phyloP scores from a whole-genome alignment of 768 basidiomycete species.

The Macrolepiota fuliginosa region DNA sequence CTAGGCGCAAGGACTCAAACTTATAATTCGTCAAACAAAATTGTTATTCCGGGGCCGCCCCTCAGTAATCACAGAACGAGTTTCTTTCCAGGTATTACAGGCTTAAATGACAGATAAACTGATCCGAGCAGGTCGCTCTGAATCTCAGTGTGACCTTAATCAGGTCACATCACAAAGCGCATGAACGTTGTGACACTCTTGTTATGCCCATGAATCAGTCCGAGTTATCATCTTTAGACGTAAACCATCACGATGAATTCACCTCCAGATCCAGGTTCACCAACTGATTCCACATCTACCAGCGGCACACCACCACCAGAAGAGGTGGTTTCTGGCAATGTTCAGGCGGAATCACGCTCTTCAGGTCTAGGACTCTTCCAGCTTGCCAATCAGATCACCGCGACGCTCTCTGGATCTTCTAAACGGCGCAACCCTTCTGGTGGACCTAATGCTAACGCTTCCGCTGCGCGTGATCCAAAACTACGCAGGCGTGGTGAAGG shows the following conservation, averaged over 20 bases:
- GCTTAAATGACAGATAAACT: no score
- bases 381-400: constrained; percentile 32
- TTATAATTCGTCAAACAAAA: no score
- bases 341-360: constrained; percentile 15
- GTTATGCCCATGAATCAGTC: no score
- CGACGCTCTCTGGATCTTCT: constrained; percentile 30
- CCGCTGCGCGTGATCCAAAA: constrained; percentile 49
- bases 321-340: constrained; percentile 25
- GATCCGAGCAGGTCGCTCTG: no score
- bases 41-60: no score
- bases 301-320: constrained; percentile 43
- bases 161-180: not conserved
- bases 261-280: constrained; percentile 38
- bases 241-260: constrained; percentile 31
- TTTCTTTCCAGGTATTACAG: no score
- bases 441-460: constrained; percentile 36
- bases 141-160: no score
- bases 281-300: constrained; percentile 39
- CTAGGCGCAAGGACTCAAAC: no score
- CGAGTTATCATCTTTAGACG: not conserved
- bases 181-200: no score
- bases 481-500: constrained; percentile 47
- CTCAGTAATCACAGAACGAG: no score
- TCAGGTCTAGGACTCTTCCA: constrained; percentile 23
- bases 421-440: constrained; percentile 53